A percentile compares a stretch with the other conserved stretches of the same genome.
Conservation (phyloP, 345 rosid species). For the Gossypium bickii region DNA sequence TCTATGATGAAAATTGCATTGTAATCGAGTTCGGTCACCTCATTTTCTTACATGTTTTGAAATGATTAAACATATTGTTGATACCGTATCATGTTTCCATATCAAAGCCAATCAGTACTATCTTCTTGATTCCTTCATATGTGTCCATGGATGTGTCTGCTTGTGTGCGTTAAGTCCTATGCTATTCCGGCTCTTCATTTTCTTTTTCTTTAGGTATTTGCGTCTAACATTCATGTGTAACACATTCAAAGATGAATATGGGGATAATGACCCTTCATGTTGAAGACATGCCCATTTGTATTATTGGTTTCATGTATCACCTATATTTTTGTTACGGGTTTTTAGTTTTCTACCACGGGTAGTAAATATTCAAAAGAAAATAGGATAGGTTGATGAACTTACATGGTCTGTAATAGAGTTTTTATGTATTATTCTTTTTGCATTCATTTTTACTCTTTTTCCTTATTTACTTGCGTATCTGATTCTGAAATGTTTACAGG, state of each 20-base stretch:
- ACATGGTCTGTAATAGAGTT: neutral
- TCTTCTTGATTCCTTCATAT: neutral
- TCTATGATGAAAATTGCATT: neutral
- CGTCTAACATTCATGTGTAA: neutral
- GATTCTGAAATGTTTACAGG: conserved; percentile 39
- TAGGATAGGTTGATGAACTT: neutral
- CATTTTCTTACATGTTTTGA: neutral
- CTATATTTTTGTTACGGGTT: neutral
- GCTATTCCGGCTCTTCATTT: neutral
- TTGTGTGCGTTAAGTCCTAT: neutral
- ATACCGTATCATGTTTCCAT: neutral
- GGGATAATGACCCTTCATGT: neutral
- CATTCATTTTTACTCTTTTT: neutral
- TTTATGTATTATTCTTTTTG: neutral
- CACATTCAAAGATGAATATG: neutral
- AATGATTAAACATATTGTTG: neutral
- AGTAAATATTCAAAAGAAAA: neutral
- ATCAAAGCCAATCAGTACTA: neutral
- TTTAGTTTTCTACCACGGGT: neutral
- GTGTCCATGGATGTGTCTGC: neutral
- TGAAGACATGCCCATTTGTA: too few relatives aligned
- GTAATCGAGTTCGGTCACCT: neutral
- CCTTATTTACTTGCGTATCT: neutral
- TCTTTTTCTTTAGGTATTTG: neutral
- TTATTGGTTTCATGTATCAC: neutral